Evolutionary conservation across 768 basidiomycete genomes (phyloP).

Genomic region (Tricholomella constricta): DNA sequence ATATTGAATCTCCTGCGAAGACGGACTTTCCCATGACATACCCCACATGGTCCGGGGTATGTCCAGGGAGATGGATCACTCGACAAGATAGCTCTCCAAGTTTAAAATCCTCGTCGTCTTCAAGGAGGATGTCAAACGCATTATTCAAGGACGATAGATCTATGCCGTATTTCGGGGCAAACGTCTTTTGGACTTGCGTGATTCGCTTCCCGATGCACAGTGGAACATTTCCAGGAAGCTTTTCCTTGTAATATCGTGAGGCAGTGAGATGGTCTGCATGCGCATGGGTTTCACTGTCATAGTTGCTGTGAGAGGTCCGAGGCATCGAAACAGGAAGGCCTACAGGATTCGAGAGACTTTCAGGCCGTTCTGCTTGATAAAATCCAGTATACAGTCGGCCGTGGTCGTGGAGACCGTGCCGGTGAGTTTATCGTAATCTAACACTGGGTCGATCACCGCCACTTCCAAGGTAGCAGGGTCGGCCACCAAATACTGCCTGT

Average conservation of each 20-base stretch:
- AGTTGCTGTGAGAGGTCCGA: neutral
- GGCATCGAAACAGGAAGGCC: constrained; percentile 2
- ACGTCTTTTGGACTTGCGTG: constrained; percentile 33
- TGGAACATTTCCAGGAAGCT: constrained; percentile 27
- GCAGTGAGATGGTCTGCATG: constrained; percentile 42
- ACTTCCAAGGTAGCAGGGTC: constrained; percentile 55
- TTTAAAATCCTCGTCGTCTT: constrained; percentile 35
- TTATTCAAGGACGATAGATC: constrained; percentile 23
- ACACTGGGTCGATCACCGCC: constrained; percentile 36
- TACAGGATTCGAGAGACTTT: constrained; percentile 36
- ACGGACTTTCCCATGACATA: constrained; percentile 37
- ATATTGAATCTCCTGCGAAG: constrained; percentile 42
- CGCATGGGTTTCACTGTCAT: constrained; percentile 36
- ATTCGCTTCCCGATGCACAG: constrained; percentile 39
- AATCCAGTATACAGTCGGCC: constrained; percentile 33
- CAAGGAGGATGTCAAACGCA: constrained; percentile 34
- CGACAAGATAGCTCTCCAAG: constrained; percentile 30
- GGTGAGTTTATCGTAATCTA: constrained; percentile 35
- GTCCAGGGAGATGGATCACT: constrained; percentile 39
- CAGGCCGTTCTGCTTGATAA: constrained; percentile 28
- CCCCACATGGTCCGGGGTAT: constrained; percentile 26
- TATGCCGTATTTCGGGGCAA: constrained; percentile 35
- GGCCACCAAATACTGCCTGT: constrained; percentile 52
- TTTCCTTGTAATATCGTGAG: constrained; percentile 34
- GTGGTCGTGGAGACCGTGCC: constrained; percentile 31